phyloP scores from a whole-genome alignment of 208 protist genomes.

The Jaenimonas drosophilae region DNA sequence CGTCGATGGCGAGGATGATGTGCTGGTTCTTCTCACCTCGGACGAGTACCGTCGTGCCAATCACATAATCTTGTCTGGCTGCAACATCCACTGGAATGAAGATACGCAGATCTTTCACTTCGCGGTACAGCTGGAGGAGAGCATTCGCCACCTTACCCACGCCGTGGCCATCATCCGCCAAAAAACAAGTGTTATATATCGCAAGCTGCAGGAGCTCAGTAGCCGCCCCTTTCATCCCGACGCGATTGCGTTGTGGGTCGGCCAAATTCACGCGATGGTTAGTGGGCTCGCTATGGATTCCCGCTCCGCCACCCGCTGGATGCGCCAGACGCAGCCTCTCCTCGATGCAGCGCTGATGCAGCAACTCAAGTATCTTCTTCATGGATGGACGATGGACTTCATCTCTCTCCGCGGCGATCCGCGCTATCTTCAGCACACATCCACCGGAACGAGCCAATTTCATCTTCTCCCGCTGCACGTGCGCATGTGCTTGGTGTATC shows the following conservation, averaged over 20 bases:
- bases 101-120: constrained; percentile 40
- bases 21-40: constrained; percentile 57
- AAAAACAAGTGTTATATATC: constrained; percentile 41
- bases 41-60: constrained; percentile 70
- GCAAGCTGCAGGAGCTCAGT: constrained; percentile 34
- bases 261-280: constrained; percentile 43
- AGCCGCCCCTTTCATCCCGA: constrained; percentile 37
- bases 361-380: constrained; percentile 64
- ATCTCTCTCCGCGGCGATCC: constrained; percentile 61
- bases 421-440: constrained; percentile 32
- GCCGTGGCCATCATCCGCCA: constrained; percentile 48
- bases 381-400: constrained; percentile 78
- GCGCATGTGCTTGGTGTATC: constrained; percentile 70
- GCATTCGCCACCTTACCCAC: constrained; percentile 40
- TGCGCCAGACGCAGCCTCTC: constrained; percentile 51
- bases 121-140: constrained; percentile 42
- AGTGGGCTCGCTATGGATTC: constrained; percentile 38
- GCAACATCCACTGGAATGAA: constrained; percentile 51
- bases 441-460: constrained; percentile 66
- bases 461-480: constrained; percentile 71
- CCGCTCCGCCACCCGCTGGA: constrained; percentile 56
- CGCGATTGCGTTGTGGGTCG: constrained; percentile 42
- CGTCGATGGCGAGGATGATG: constrained; percentile 66
- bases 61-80: constrained; percentile 36
- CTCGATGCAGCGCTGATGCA: constrained; percentile 50